These are phyloP conservation scores for Liriodendron chinense DNA, from an alignment of 164 flowering plant species.

Conservation along the genomic window DNA sequence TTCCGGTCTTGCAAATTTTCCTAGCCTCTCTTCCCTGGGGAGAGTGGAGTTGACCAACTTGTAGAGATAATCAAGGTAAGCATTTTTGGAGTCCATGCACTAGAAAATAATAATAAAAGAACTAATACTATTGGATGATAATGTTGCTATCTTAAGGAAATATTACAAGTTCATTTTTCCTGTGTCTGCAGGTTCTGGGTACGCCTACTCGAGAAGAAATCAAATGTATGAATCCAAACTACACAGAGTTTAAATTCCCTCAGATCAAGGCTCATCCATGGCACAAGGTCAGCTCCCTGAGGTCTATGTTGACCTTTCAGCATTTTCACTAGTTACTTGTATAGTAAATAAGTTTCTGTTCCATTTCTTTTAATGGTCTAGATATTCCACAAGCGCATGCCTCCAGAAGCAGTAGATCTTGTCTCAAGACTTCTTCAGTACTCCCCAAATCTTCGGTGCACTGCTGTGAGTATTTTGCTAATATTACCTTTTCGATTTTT, in stretches of 20 bases:
- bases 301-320: background rate
- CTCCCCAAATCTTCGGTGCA: constrained; percentile 61
- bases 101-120: too few species aligned
- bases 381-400: constrained; percentile 72
- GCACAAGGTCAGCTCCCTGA: constrained; percentile 50
- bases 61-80: constrained; percentile 81
- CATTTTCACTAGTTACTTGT: background rate
- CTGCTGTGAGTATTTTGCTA: constrained; percentile 48
- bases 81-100: background rate
- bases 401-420: constrained; percentile 71
- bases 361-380: constrained; percentile 11
- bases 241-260: constrained; percentile 67
- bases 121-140: background rate
- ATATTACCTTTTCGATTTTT: background rate
- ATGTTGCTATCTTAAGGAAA: background rate
- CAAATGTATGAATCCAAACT: constrained; percentile 79
- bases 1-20: constrained; percentile 14
- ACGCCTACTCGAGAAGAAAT: constrained; percentile 82
- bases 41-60: constrained; percentile 82
- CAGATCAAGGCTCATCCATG: constrained; percentile 76
- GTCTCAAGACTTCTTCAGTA: constrained; percentile 76
- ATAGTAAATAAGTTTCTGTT: background rate
- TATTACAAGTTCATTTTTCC: background rate
- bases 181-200: constrained; percentile 49
- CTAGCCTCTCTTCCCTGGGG: constrained; percentile 75